Conservation (phyloP, 1,284 basidiomycete species). For the Ganoderma leucocontextum region DNA sequence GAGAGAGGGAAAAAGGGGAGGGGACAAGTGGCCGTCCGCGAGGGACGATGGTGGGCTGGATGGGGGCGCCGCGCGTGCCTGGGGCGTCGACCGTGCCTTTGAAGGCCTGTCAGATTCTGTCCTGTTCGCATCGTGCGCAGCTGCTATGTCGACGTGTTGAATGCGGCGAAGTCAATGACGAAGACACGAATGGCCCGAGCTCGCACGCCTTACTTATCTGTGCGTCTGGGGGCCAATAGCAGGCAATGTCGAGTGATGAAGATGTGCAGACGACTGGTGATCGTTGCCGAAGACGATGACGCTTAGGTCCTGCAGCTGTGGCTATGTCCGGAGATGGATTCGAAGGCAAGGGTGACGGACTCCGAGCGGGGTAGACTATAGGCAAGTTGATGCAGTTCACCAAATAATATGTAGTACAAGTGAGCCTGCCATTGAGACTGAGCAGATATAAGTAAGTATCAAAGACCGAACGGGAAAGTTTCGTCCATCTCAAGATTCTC, state of each 20-base stretch:
- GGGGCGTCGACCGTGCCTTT: slow-evolving; percentile 1
- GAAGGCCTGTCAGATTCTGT: not conserved
- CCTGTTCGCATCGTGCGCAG: slow-evolving; percentile 25
- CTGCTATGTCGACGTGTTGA: slow-evolving; percentile 17
- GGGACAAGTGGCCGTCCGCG: not conserved
- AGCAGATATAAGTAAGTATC: slow-evolving; percentile 9
- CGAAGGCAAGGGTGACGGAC: not conserved
- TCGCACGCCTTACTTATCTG: slow-evolving; percentile 14
- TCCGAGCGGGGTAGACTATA: not conserved
- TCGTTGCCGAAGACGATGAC: slow-evolving; percentile 2
- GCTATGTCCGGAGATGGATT: not conserved
- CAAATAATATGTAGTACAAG: slow-evolving; percentile 7
- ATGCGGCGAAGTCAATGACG: not conserved
- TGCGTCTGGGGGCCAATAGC: slow-evolving; percentile 19
- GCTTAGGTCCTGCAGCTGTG: not conserved
- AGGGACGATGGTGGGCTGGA: slow-evolving; percentile 1
- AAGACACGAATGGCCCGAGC: not conserved
- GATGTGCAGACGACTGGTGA: slow-evolving; percentile 13
- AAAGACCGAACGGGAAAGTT: slow-evolving; percentile 39
- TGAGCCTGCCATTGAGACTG: not conserved
- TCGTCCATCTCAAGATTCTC: slow-evolving; percentile 26
- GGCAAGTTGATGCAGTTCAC: not conserved
- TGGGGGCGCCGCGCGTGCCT: slow-evolving; percentile 8
- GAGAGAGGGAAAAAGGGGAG: slow-evolving; percentile 5
- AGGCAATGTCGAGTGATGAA: slow-evolving; percentile 18